Conservation (phyloP, 2,329 filamentous ascomycete species). For the Coniosporium tulheliwenetii region DNA sequence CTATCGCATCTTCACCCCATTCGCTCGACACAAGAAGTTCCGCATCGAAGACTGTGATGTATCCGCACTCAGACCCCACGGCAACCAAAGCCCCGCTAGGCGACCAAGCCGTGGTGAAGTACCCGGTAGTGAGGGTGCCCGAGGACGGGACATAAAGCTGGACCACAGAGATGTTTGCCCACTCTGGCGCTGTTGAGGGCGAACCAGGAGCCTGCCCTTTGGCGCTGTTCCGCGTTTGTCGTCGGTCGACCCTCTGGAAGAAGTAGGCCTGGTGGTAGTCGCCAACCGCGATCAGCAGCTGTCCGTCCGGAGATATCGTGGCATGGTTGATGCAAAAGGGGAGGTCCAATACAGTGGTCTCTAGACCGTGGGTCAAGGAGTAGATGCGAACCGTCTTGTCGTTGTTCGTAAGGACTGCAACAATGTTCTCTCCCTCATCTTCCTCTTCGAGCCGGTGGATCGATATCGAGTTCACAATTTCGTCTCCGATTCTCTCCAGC, state of each 20-base stretch:
- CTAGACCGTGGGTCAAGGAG: constrained; percentile 51
- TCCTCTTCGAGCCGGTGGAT: constrained; percentile 37
- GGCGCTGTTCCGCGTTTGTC: constrained; percentile 4
- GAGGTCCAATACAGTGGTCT: constrained; percentile 56
- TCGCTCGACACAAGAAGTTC: constrained; percentile 19
- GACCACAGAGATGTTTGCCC: constrained; percentile 25
- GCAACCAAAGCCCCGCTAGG: constrained; percentile 55
- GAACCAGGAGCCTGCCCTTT: constrained; percentile 4
- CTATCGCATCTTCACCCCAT: constrained; percentile 32
- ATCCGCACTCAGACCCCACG: constrained; percentile 65
- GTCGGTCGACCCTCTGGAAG: constrained; percentile 40
- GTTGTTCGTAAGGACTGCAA: constrained; percentile 78
- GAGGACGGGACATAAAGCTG: constrained; percentile 22
- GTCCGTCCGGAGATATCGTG: constrained; percentile 80
- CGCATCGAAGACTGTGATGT: constrained; percentile 60
- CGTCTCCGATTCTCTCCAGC: constrained; percentile 43
- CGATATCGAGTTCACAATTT: constrained; percentile 52
- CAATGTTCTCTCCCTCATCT: constrained; percentile 29
- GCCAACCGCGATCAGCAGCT: constrained; percentile 65
- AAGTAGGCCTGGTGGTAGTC: constrained; percentile 81
- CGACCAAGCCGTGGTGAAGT: constrained; percentile 68
- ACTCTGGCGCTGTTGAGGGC: constrained; percentile 13
- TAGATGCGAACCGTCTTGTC: constrained; percentile 81
- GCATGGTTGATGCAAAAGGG: constrained; percentile 86
- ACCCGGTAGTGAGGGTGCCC: constrained; percentile 30